A percentile compares a stretch with the other conserved stretches of the same genome.
These are phyloP conservation scores for Amesomyces nigricolor DNA, from an alignment of 2,329 filamentous ascomycete genomes.

Conservation along the genomic window DNA sequence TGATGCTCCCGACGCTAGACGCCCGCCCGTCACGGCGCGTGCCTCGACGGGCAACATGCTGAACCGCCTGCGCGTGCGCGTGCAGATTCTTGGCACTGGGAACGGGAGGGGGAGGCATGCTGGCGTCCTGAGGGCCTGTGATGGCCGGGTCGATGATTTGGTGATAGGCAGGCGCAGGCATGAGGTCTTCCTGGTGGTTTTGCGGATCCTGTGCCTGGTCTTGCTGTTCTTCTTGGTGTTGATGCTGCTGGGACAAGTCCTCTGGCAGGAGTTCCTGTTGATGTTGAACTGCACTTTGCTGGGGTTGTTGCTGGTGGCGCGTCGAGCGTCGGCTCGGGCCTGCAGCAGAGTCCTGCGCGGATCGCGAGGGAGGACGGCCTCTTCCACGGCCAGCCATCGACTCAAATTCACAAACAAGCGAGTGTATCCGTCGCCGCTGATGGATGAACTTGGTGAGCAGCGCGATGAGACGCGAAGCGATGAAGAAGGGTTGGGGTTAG, in stretches of 20 bases:
- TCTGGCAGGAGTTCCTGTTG: not conserved
- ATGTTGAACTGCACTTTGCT: conserved; percentile 6
- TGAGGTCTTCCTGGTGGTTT: conserved; percentile 1
- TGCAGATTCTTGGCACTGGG: conserved; percentile 15
- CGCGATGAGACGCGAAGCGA: conserved; percentile 4
- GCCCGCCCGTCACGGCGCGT: conserved; percentile 13
- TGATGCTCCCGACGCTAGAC: conserved; percentile 15
- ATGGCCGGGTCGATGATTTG: conserved; percentile 23
- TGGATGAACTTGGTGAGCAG: not conserved
- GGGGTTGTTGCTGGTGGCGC: conserved; percentile 22
- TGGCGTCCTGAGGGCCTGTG: conserved; percentile 12
- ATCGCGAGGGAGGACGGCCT: conserved; percentile 20
- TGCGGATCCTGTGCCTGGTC: not conserved
- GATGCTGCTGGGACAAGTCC: conserved; percentile 6
- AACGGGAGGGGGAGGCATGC: conserved; percentile 23
- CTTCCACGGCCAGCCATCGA: conserved; percentile 23
- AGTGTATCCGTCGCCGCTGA: not conserved
- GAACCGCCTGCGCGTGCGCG: conserved; percentile 3
- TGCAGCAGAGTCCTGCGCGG: conserved; percentile 14
- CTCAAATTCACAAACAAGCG: not conserved
- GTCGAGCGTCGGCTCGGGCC: conserved; percentile 24
- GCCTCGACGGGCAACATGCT: conserved; percentile 16
- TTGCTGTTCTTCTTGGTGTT: conserved; percentile 5
- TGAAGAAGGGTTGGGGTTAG: conserved; percentile 28
- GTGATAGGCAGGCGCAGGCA: not conserved